Evolutionary conservation across 2,329 filamentous ascomycete species (phyloP).

Genomic region (Calonectria ilicicola): DNA sequence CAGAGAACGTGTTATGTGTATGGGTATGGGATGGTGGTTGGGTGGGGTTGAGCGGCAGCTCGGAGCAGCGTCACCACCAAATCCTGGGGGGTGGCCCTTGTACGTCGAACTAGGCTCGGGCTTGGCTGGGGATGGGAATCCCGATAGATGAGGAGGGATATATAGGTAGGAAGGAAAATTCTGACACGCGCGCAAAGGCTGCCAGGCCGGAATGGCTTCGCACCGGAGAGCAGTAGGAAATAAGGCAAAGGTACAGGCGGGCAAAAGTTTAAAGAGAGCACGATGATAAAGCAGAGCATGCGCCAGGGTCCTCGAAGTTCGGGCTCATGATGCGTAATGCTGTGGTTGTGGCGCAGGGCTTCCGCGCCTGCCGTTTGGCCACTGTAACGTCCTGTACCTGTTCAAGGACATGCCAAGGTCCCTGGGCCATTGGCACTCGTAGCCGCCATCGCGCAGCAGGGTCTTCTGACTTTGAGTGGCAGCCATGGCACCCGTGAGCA

Average conservation of each 20-base stretch:
- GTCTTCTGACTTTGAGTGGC: conserved; percentile 1
- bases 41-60: conserved; percentile 21
- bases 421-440: not conserved
- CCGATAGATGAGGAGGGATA: not conserved
- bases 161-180: not conserved
- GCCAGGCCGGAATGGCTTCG: not conserved
- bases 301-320: not conserved
- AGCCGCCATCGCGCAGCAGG: not conserved
- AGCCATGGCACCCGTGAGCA: not conserved
- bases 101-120: not conserved
- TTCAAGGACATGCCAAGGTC: not conserved
- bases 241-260: not conserved
- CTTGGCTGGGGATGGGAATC: not conserved
- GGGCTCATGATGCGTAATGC: conserved; percentile 16
- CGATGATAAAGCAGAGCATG: conserved; percentile 1
- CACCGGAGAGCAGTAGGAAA: not conserved
- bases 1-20: conserved; percentile 8
- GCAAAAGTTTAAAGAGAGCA: conserved; percentile 5
- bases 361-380: conserved; percentile 10
- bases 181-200: not conserved
- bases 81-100: conserved; percentile 5
- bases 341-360: conserved; percentile 28
- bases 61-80: conserved; percentile 16
- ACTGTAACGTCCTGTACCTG: not conserved
- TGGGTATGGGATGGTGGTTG: conserved; percentile 16